phyloP scores from a whole-genome alignment of 108 stramenopile genomes.

The Discostella stelligeroides region DNA sequence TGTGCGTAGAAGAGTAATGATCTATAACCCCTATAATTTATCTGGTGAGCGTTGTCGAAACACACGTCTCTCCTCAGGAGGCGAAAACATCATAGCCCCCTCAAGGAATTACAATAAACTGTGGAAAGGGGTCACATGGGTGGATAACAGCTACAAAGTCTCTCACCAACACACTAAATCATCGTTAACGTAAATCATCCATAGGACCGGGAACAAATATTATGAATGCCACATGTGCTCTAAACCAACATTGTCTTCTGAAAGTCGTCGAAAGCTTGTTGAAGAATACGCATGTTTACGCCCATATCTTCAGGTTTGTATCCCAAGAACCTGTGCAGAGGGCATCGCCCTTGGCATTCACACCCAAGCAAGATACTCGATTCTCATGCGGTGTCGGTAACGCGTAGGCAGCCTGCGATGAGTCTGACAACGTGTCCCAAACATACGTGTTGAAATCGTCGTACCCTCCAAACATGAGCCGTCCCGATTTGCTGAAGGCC shows the following conservation, averaged over 20 bases:
- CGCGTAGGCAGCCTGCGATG: constrained; percentile 52
- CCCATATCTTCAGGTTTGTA: constrained; percentile 79
- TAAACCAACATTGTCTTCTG: background rate
- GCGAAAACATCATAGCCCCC: no score
- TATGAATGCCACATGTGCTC: no score
- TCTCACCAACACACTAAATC: no score
- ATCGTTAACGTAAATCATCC: no score
- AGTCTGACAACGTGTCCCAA: constrained; percentile 76
- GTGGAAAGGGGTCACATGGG: no score
- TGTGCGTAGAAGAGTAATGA: no score
- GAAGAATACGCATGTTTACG: background rate
- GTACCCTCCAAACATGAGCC: constrained; percentile 90
- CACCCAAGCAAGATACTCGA: constrained; percentile 94
- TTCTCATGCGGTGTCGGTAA: constrained; percentile 88
- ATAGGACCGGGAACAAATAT: no score
- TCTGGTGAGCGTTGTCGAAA: no score
- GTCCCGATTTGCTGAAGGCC: constrained; percentile 74
- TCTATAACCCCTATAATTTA: no score
- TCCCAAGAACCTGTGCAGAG: constrained; percentile 99
- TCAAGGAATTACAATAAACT: no score
- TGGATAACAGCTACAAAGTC: no score
- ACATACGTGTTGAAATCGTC: constrained; percentile 73
- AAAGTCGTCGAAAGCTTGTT: background rate
- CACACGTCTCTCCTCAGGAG: no score
- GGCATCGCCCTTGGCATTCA: constrained; percentile 91